Conservation (phyloP, 2,329 filamentous ascomycete species). For the Blumeriella jaapii region DNA sequence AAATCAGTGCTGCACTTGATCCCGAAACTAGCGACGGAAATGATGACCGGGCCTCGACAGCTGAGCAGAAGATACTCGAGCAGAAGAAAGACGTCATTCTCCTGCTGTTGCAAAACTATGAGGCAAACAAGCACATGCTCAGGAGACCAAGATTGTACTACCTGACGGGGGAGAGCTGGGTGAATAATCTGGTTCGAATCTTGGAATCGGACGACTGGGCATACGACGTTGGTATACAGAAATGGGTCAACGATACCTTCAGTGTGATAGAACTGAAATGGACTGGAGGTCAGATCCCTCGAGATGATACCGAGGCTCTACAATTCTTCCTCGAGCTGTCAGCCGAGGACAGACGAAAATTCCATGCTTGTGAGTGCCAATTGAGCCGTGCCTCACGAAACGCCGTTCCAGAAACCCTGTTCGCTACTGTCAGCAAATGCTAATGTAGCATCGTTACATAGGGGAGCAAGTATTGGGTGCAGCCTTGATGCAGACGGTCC, state of each 20-base stretch:
- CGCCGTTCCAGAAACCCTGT: too few relatives aligned
- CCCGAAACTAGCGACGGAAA: neutral
- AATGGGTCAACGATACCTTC: neutral
- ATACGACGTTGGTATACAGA: neutral
- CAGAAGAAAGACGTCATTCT: neutral
- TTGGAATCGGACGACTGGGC: constrained; percentile 1
- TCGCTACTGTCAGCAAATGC: neutral
- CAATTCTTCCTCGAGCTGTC: constrained; percentile 1
- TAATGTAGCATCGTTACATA: neutral
- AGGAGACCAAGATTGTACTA: neutral
- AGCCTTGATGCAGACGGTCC: neutral
- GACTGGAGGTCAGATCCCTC: neutral
- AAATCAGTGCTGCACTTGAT: too few relatives aligned
- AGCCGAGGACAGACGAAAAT: neutral
- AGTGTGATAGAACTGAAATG: neutral
- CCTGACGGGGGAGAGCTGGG: neutral
- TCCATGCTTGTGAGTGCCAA: neutral
- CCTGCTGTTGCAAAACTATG: neutral
- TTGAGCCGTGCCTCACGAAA: too few relatives aligned
- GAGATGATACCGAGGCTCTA: neutral
- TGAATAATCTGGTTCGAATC: neutral
- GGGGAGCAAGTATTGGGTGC: neutral
- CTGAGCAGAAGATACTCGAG: neutral
- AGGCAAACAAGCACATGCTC: neutral
- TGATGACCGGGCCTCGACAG: neutral